Base-by-base conservation (phyloP, 495 filamentous ascomycete species). In the Hyaloscypha hepaticicola region DNA sequence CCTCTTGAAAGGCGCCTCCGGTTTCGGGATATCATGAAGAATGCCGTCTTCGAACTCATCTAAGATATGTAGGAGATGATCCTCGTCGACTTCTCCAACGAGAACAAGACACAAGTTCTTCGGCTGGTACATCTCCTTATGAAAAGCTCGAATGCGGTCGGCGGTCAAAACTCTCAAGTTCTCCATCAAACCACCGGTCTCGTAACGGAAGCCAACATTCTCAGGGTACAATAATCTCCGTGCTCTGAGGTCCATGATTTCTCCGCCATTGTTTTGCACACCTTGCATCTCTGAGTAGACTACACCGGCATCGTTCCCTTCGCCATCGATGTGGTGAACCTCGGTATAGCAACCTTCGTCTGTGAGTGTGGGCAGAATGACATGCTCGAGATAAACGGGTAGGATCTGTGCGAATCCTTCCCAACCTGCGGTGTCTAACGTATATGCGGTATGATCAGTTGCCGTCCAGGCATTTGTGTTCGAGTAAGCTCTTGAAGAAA, bases 211-310 rank as follows among this genome's bases (percentile, higher is more conserved):
- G 5, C 96, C 95, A 53, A 94, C 82, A 33, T 89, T 90, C 66
- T 94, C 86, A 1, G 94, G 95, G 71, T 97, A 99, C 25, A 96
- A 80, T 60, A 94, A 77, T 4, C 89, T 86, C 22, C 88, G 85
- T 27, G 90, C 87, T 64, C 82, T 80, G 58, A 96, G 81, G 61
- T 94, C 89, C 83, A 98, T 96, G 34, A 97, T 85, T 73, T 96
- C 90, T 16, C 78, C 77, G 64, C 87, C 84, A 21, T 82, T 88
- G 72, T 97, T 96, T 74, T 99, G 89, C 1, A 95, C 86, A 12
- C 86, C 96, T 74, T 99, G 95, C 95, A 99, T 98, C 76, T 99
- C 95, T 1, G 96, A 97, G 77, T 98, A 99, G 22, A 98, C 95
- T 4, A 99, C 95, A 66, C 93, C 95, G 27, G 95, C 95, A 82